Percentiles rank a stretch among this genome's conserved stretches.
Evolutionary conservation across 495 filamentous ascomycete genomes (phyloP).

Genomic region (Symbiotaphrina buchneri): DNA sequence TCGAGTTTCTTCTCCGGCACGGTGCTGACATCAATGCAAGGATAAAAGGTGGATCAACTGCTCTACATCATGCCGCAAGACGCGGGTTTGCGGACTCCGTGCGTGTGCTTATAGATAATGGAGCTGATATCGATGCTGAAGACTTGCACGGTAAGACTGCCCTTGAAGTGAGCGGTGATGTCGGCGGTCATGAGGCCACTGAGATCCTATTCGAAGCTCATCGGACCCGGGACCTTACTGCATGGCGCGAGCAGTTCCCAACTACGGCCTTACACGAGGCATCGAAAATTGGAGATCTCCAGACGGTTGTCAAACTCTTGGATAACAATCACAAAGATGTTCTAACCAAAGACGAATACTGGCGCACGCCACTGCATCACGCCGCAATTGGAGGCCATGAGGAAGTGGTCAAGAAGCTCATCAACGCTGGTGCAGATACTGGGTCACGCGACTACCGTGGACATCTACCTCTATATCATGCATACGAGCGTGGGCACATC

Average conservation of each 20-base stretch:
- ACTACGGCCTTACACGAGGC: not conserved
- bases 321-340: not conserved
- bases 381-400: slow-evolving; percentile 1
- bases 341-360: not conserved
- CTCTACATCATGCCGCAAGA: not conserved
- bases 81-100: not conserved
- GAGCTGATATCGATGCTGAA: not conserved
- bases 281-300: not conserved
- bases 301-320: not conserved
- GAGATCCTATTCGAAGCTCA: not conserved
- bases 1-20: not conserved
- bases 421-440: slow-evolving; percentile 1
- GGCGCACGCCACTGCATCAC: slow-evolving; percentile 1
- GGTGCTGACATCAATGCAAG: not conserved
- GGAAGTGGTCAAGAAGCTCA: slow-evolving; percentile 2
- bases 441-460: not conserved
- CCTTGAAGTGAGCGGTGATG: not conserved
- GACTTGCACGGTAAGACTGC: no score
- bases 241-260: no score
- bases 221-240: no score
- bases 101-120: slow-evolving; percentile 1
- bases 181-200: not conserved
- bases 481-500: no score
- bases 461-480: slow-evolving; percentile 1
- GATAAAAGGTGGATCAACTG: not conserved